Evolutionary conservation across 495 filamentous ascomycete genomes (phyloP).

Genomic region (Tuber indicum): DNA sequence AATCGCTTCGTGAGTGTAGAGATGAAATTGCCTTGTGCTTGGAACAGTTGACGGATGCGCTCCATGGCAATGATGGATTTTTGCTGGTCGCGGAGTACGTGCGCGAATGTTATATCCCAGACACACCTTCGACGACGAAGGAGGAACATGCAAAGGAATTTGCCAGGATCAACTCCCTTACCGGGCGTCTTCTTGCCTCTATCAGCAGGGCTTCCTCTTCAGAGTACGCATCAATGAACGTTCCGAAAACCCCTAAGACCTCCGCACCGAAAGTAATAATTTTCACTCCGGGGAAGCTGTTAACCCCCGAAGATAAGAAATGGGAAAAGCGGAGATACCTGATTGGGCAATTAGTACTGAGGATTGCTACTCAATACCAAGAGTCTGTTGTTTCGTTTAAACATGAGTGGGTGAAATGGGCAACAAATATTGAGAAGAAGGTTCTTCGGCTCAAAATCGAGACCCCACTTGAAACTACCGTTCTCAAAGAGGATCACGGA

Average conservation of each 20-base stretch:
- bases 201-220: conserved; percentile 2
- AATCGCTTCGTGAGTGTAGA: background rate
- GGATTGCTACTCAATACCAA: conserved; percentile 25
- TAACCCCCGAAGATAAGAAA: conserved; percentile 17
- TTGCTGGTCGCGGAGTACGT: conserved; percentile 29
- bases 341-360: conserved; percentile 30
- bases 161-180: conserved; percentile 19
- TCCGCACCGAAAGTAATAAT: conserved; percentile 14
- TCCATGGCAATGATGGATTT: conserved; percentile 21
- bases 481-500: background rate
- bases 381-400: background rate
- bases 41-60: conserved; percentile 6
- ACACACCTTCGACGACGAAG: background rate
- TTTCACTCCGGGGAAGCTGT: conserved; percentile 32
- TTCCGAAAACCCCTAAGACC: conserved; percentile 17
- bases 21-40: conserved; percentile 28
- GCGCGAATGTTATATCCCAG: conserved; percentile 28
- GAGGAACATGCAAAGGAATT: conserved; percentile 3
- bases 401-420: conserved; percentile 28
- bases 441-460: conserved; percentile 36
- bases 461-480: conserved; percentile 19
- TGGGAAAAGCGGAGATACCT: conserved; percentile 29
- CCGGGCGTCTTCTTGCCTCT: conserved; percentile 20
- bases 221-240: background rate
- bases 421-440: conserved; percentile 26